A percentile compares a stretch with the other conserved stretches of the same genome.
Evolutionary conservation across 2,329 filamentous ascomycete species (phyloP).

Genomic region (Stagonosporopsis vannaccii): DNA sequence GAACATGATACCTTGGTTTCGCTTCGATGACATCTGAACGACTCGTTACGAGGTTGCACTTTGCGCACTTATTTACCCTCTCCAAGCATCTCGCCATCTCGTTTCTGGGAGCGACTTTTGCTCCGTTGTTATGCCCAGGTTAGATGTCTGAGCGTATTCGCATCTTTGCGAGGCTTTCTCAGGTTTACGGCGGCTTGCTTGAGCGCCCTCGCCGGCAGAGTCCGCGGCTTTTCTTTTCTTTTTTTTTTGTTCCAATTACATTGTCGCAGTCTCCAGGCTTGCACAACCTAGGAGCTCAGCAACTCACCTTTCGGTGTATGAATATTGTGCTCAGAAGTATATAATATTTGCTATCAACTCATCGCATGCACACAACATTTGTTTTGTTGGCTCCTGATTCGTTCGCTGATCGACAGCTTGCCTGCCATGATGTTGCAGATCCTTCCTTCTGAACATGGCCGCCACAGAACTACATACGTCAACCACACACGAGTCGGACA

Average conservation of each 20-base stretch:
- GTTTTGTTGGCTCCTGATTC: background rate
- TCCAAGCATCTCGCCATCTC: slow-evolving; percentile 1
- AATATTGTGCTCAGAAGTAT: slow-evolving; percentile 27
- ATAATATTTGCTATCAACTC: slow-evolving; percentile 27
- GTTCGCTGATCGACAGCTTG: slow-evolving; percentile 3
- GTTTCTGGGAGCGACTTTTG: background rate
- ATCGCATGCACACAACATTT: background rate
- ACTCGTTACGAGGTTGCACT: slow-evolving; percentile 13
- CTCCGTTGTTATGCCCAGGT: slow-evolving; percentile 4
- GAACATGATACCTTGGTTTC: slow-evolving; percentile 42
- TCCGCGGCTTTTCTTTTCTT: slow-evolving; percentile 1
- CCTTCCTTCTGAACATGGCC: background rate
- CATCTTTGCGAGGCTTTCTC: slow-evolving; percentile 10
- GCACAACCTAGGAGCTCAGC: slow-evolving; percentile 21
- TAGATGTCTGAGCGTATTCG: slow-evolving; percentile 15
- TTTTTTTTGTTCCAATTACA: too few relatives aligned
- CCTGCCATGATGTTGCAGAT: slow-evolving; percentile 8
- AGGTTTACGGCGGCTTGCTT: slow-evolving; percentile 9
- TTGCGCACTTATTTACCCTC: slow-evolving; percentile 8
- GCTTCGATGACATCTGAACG: slow-evolving; percentile 18
- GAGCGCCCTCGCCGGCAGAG: background rate
- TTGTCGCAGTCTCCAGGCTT: slow-evolving; percentile 9
- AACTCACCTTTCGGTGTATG: slow-evolving; percentile 19
- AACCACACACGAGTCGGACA: slow-evolving; percentile 8
- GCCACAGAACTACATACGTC: slow-evolving; percentile 1